Percentiles rank a stretch among this genome's conserved stretches.
Evolutionary conservation across 225 moss, liverwort and hornwort genomes (phyloP).

Genomic region (Physcomitrium patens): DNA sequence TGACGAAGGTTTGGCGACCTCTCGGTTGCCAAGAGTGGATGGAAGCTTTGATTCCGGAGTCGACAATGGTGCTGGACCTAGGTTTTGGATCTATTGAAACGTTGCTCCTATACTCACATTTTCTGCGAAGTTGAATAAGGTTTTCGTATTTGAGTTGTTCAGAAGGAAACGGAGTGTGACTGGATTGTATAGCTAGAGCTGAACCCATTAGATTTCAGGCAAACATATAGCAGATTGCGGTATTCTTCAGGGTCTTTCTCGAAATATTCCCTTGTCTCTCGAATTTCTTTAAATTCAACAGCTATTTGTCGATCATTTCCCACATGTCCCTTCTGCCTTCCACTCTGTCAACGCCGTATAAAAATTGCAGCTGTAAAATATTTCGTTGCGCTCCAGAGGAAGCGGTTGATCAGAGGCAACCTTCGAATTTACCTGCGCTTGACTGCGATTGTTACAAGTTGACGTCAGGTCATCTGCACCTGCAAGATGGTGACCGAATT

Average conservation of each 20-base stretch:
- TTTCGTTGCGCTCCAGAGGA: not conserved
- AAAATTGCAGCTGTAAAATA: constrained; percentile 32
- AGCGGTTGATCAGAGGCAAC: no score
- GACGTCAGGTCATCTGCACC: not conserved
- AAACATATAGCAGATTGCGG: not conserved
- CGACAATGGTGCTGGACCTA: not conserved
- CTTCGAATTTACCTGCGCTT: constrained; percentile 5
- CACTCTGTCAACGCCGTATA: constrained; percentile 31
- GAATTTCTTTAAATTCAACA: constrained; percentile 27
- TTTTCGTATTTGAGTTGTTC: not conserved
- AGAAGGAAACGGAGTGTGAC: not conserved
- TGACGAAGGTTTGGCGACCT: not conserved
- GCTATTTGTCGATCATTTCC: constrained; percentile 16
- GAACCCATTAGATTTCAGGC: constrained; percentile 2
- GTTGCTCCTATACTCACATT: not conserved
- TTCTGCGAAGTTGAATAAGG: not conserved
- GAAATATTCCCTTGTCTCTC: constrained; percentile 10
- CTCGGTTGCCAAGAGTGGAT: not conserved
- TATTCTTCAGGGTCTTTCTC: constrained; percentile 10
- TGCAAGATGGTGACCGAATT: not conserved
- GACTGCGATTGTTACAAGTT: constrained; percentile 32
- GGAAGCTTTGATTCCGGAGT: not conserved
- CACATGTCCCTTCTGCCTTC: not conserved
- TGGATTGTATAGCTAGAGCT: not conserved
- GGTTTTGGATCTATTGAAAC: not conserved